These are phyloP conservation scores for Penicillium bovifimosum DNA, from an alignment of 495 filamentous ascomycete species.

Conservation along the genomic window DNA sequence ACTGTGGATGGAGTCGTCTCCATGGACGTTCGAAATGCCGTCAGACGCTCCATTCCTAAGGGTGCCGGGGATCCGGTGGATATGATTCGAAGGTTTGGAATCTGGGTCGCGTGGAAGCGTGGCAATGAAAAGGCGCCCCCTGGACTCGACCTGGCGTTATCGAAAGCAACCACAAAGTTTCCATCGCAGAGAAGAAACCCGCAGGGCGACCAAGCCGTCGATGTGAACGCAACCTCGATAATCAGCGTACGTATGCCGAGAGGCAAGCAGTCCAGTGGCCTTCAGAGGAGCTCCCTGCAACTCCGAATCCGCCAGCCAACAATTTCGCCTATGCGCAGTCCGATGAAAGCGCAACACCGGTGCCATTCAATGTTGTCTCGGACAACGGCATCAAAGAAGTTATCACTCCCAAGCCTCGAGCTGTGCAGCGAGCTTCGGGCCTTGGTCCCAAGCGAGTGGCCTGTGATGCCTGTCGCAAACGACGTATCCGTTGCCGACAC, in stretches of 20 bases:
- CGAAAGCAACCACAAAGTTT: constrained; percentile 41
- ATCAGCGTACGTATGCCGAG: constrained; percentile 42
- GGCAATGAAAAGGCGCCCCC: constrained; percentile 60
- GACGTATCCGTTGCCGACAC: constrained; percentile 50
- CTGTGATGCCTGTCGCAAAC: constrained; percentile 51
- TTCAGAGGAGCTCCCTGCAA: constrained; percentile 21
- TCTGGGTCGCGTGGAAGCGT: constrained; percentile 72
- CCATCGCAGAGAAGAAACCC: constrained; percentile 37
- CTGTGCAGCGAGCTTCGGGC: constrained; percentile 33
- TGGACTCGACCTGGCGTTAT: constrained; percentile 55
- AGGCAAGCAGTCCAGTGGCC: constrained; percentile 41
- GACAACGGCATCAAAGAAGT: constrained; percentile 26
- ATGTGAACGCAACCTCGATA: constrained; percentile 41
- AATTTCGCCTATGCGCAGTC: constrained; percentile 14
- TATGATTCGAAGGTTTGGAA: constrained; percentile 56
- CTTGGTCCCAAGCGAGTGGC: constrained; percentile 48
- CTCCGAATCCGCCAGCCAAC: constrained; percentile 12
- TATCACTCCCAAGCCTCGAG: constrained; percentile 27
- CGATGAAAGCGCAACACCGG: constrained; percentile 17
- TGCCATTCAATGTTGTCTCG: constrained; percentile 10
- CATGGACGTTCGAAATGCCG: constrained; percentile 50
- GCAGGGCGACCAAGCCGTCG: constrained; percentile 42
- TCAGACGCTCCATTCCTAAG: constrained; percentile 61
- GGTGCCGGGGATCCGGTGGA: constrained; percentile 56
- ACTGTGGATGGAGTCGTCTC: constrained; percentile 57